Evolutionary conservation across 768 basidiomycete species (phyloP), one percentile per base, ranked within the genome.

Genomic region (Stropharia rugosoannulata): DNA sequence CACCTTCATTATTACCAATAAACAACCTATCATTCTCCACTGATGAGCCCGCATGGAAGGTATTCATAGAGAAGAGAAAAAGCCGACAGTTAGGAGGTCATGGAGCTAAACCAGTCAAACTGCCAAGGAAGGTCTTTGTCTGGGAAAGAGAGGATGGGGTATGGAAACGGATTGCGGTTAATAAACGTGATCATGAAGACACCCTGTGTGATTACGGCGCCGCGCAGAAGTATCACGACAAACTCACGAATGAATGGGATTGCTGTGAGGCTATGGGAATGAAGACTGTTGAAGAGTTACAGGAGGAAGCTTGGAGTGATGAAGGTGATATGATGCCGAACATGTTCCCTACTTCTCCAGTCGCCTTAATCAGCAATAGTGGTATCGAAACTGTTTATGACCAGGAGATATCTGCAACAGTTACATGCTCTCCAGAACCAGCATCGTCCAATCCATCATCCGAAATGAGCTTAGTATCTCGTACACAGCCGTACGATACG

Each of bases 221-320:
- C 19, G 11, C 38, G 35, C 53, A 55, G 13, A 47, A 40, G n/a
- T n/a, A 27, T 3, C 55, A 54, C 18, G 49, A 55, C 16, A 38
- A 54, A n/a, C 18, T 39, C 5, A 42, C 29, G 15, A 59, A 59
- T 22, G 49, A 50, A 37, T 59, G 54, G 58, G 58, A 59, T 27
- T 44, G 49, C 12, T 55, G 58, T n/a, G 49, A 46, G 13, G 42
- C 37, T 4, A 45, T 59, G 37, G 58, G 57, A 38, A 27, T n/a
- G 6, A 16, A 25, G 3, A 29, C 25, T 27, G 27, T 47, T 35
- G 45, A 49, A 11, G 46, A 53, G 25, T 4, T 2, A 22, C 44
- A 44, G 16, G 42, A 32, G 5, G 16, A 16, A 6, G 13, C 12
- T 38, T 36, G 37, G 35, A 22, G 12, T 19, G 49, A 18, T 18